phyloP scores from a whole-genome alignment of 306 rosid genomes.

The Cucurbita moschata region DNA sequence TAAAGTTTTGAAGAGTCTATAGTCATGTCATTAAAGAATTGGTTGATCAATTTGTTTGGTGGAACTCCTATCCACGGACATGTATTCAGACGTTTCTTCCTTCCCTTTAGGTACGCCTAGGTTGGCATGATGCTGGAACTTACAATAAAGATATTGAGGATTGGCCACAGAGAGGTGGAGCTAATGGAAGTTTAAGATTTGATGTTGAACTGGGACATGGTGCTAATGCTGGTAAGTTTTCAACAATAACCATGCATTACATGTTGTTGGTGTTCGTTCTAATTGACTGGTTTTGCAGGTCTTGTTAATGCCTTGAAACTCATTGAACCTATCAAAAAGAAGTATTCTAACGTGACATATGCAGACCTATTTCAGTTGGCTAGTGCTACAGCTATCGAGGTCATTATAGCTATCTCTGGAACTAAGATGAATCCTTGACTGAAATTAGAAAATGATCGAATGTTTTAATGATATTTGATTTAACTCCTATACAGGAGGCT shows the following conservation, averaged over 20 bases:
- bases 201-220: constrained; percentile 80
- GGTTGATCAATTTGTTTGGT: background rate
- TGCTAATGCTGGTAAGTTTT: constrained; percentile 80
- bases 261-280: constrained; percentile 4
- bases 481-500: constrained; percentile 49
- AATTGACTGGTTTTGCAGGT: constrained; percentile 34
- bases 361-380: constrained; percentile 99
- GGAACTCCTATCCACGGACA: background rate
- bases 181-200: constrained; percentile 85
- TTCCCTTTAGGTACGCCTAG: constrained; percentile 60
- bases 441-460: constrained; percentile 1
- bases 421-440: background rate
- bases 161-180: constrained; percentile 93
- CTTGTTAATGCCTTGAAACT: constrained; percentile 91
- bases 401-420: constrained; percentile 11
- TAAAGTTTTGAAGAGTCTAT: background rate
- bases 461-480: constrained; percentile 6
- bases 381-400: constrained; percentile 91
- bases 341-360: constrained; percentile 73
- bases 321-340: constrained; percentile 85
- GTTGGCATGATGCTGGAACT: constrained; percentile 99
- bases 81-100: background rate
- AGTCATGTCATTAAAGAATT: background rate
- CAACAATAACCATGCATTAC: background rate
- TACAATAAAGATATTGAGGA: constrained; percentile 83